These are phyloP conservation scores for Musa troglodytarum DNA, from an alignment of 176 grass and related monocot species.

Conservation along the genomic window DNA sequence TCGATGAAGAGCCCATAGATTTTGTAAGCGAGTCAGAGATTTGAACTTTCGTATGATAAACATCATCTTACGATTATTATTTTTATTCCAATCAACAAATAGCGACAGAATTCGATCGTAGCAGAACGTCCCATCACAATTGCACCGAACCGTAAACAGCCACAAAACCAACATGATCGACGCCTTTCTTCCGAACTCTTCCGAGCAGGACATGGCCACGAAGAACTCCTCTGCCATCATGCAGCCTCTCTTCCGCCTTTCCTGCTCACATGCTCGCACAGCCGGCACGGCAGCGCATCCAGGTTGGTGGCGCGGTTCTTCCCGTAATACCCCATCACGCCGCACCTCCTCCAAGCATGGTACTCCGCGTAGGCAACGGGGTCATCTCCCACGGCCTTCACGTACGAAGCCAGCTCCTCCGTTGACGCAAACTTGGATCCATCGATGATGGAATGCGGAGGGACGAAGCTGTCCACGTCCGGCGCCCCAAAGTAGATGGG, in stretches of 20 bases:
- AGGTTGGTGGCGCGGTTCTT: constrained; percentile 66
- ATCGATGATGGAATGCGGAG: constrained; percentile 81
- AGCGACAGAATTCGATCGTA: too few relatives aligned
- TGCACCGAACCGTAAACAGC: too few relatives aligned
- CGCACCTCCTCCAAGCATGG: constrained; percentile 89
- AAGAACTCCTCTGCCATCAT: not conserved
- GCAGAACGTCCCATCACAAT: too few relatives aligned
- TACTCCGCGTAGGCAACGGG: constrained; percentile 82
- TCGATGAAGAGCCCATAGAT: too few relatives aligned
- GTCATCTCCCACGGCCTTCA: constrained; percentile 63
- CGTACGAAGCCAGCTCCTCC: constrained; percentile 57
- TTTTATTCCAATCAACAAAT: too few relatives aligned
- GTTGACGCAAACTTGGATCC: constrained; percentile 70
- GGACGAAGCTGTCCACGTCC: constrained; percentile 80
- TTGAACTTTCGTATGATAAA: too few relatives aligned
- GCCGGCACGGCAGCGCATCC: constrained; percentile 68
- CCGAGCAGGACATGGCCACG: too few relatives aligned
- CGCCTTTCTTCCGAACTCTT: too few relatives aligned
- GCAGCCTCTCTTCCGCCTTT: constrained; percentile 51
- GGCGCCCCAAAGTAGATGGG: constrained; percentile 94
- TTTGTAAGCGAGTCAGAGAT: too few relatives aligned
- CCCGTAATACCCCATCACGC: constrained; percentile 57
- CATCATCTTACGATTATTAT: too few relatives aligned
- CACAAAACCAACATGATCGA: too few relatives aligned
- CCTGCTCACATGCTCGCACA: constrained; percentile 67